Evolutionary conservation across 768 basidiomycete genomes (phyloP), one percentile per base, ranked within the genome.

Genomic region (Xanthoconium purpureum): DNA sequence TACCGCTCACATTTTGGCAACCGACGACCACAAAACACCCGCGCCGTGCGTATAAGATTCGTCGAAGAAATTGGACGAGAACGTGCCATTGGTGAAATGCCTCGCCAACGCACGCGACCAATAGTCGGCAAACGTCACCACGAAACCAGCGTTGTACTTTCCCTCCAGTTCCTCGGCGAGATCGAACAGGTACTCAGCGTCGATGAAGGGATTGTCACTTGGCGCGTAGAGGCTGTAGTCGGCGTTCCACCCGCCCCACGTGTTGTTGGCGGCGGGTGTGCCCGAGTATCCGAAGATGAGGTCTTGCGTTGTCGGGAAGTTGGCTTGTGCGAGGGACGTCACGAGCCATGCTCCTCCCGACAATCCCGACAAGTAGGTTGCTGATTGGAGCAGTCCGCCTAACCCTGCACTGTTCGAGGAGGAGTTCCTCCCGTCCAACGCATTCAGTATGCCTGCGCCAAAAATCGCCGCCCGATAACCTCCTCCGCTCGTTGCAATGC

Each of bases 401-500:
- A 72, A 70, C 2, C 81, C 83, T 0, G 68, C 73, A 5, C 58
- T 59, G 6, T 65, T 72, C 7, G 77, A 68, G 0, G 81, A 73
- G 2, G 65, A 36, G 50, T 83, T 84, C 33, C 80, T 69, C 37
- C 70, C 80, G 61, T 86, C 81, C 44, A 83, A 59, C 0, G 77
- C 74, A 13, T 72, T 74, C 47, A 80, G 60, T 18, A 82, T 74
- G 1, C 81, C 84, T 2, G 79, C 84, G 40, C 78, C 78, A 50
- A 78, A 79, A 10, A 81, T 71, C 6, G 82, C 80, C 0, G 84
- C 85, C 13, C 84, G 68, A 46, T 80, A 78, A 0, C 83, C 80
- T 6, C 85, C 85, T 12, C 85, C 84, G 29, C 79, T 80, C 28
- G 77, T 67, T 0, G 84, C 82, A 51, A 84, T 78, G 0, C 75